A percentile compares a stretch with the other conserved stretches of the same genome.
Conservation (phyloP, 2,329 filamentous ascomycete genomes). For the Ophiostoma quercus region DNA sequence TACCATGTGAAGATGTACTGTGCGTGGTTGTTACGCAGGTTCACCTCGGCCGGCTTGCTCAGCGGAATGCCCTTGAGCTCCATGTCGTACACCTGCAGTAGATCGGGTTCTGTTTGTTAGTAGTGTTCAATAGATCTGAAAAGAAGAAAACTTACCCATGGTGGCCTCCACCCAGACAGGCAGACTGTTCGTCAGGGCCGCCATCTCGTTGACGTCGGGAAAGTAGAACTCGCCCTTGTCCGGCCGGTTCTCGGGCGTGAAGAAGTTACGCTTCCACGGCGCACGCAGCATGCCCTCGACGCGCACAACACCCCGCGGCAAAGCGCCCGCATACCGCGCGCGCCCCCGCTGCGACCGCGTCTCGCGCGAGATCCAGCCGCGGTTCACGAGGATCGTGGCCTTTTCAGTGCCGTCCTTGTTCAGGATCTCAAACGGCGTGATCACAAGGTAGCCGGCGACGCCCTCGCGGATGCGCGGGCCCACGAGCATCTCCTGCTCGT, state of each 20-base stretch:
- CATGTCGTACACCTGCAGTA: conserved; percentile 69
- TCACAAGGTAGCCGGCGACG: conserved; percentile 81
- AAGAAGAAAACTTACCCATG: conserved; percentile 58
- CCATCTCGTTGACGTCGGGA: conserved; percentile 90
- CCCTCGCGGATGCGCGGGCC: conserved; percentile 86
- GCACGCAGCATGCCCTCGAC: conserved; percentile 81
- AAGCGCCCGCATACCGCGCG: conserved; percentile 54
- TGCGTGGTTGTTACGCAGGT: conserved; percentile 90
- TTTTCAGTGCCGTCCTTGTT: conserved; percentile 29
- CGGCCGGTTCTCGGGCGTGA: conserved; percentile 85
- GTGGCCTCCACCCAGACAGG: conserved; percentile 94
- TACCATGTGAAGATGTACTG: conserved; percentile 99
- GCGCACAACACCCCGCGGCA: conserved; percentile 66
- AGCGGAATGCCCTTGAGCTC: conserved; percentile 81
- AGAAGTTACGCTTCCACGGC: conserved; percentile 97
- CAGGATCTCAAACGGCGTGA: conserved; percentile 74
- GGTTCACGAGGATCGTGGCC: conserved; percentile 65
- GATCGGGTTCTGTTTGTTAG: conserved; percentile 61
- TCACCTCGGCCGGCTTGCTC: conserved; percentile 81
- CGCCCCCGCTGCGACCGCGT: conserved; percentile 59
- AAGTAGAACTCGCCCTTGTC: conserved; percentile 88
- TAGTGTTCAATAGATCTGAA: neutral
- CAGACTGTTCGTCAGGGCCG: conserved; percentile 71
- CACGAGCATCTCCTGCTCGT: conserved; percentile 94
- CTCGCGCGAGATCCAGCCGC: conserved; percentile 86